Percentiles rank a stretch among this genome's conserved stretches.
phyloP scores from a whole-genome alignment of 2,329 filamentous ascomycete genomes.

The Plectosphaerella plurivora region DNA sequence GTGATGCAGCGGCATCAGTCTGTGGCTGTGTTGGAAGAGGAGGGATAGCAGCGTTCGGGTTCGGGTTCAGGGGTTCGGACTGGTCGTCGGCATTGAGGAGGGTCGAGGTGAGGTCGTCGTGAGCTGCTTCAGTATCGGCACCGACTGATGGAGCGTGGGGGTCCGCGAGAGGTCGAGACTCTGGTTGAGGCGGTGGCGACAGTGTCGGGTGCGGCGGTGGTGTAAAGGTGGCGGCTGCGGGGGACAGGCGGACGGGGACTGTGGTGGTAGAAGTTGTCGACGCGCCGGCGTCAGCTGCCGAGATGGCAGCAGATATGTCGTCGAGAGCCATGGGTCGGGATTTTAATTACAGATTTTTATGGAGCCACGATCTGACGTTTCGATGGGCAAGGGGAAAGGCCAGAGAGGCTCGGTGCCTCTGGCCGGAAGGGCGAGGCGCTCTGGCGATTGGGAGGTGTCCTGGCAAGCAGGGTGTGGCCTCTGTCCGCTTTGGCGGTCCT shows the following conservation, averaged over 20 bases:
- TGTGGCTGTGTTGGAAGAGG: background rate
- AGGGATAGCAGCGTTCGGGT: background rate
- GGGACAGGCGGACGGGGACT: conserved; percentile 5
- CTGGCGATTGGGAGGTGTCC: conserved; percentile 1
- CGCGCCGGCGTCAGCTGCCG: conserved; percentile 4
- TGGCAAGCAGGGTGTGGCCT: background rate
- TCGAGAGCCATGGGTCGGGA: conserved; percentile 29
- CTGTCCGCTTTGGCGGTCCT: background rate
- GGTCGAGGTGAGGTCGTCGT: background rate
- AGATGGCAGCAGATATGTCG: conserved; percentile 5
- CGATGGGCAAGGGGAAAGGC: conserved; percentile 21
- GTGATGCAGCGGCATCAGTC: background rate
- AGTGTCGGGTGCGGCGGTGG: background rate
- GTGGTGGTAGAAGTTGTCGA: conserved; percentile 3
- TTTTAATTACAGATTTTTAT: conserved; percentile 35
- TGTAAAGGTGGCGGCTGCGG: conserved; percentile 2
- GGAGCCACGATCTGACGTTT: conserved; percentile 27
- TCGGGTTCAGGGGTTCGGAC: background rate
- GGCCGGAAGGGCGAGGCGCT: conserved; percentile 2
- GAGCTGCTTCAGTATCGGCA: background rate
- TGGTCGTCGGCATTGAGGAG: background rate
- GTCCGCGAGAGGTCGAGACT: background rate
- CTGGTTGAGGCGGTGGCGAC: background rate
- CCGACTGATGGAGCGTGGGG: background rate
- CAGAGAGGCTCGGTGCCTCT: conserved; percentile 12